Conservation (phyloP, 495 filamentous ascomycete species). For the Xylaria castorea region DNA sequence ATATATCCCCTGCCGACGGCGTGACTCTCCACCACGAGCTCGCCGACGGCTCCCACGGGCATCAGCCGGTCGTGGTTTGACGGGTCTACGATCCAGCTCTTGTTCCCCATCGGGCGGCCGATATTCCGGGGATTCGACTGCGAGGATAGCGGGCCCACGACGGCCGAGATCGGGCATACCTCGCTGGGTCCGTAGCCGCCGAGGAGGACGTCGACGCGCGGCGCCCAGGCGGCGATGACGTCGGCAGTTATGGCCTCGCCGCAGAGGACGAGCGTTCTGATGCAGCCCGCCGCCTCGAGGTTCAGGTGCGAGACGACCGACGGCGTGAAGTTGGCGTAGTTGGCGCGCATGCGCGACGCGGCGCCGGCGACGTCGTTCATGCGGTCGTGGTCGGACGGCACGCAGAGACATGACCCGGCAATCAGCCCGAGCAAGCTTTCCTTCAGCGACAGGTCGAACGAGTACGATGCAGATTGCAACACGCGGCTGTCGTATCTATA, state of each 20-base stretch:
- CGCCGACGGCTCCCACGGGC: conserved; percentile 20
- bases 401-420: conserved; percentile 60
- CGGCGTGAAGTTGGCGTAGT: conserved; percentile 23
- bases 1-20: conserved; percentile 46
- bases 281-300: conserved; percentile 49
- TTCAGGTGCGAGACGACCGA: conserved; percentile 14
- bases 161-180: conserved; percentile 36
- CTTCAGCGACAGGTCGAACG: conserved; percentile 59
- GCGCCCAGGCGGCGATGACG: conserved; percentile 60
- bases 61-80: conserved; percentile 42
- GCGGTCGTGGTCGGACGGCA: conserved; percentile 59
- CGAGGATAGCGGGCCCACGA: conserved; percentile 27
- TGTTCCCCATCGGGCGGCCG: conserved; percentile 50
- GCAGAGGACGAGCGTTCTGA: conserved; percentile 55
- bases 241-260: conserved; percentile 63
- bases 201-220: conserved; percentile 48
- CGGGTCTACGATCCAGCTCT: conserved; percentile 60
- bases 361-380: conserved; percentile 5
- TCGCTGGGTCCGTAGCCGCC: conserved; percentile 57
- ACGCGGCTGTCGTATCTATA: conserved; percentile 45
- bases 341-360: neutral
- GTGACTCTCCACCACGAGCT: conserved; percentile 23
- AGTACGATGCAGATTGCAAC: conserved; percentile 59
- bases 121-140: conserved; percentile 46
- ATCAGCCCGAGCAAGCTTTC: conserved; percentile 61